Percentiles rank a stretch among this genome's conserved stretches.
These are phyloP conservation scores for Fonsecaea nubica DNA, from an alignment of 2,329 filamentous ascomycete genomes.

Conservation along the genomic window DNA sequence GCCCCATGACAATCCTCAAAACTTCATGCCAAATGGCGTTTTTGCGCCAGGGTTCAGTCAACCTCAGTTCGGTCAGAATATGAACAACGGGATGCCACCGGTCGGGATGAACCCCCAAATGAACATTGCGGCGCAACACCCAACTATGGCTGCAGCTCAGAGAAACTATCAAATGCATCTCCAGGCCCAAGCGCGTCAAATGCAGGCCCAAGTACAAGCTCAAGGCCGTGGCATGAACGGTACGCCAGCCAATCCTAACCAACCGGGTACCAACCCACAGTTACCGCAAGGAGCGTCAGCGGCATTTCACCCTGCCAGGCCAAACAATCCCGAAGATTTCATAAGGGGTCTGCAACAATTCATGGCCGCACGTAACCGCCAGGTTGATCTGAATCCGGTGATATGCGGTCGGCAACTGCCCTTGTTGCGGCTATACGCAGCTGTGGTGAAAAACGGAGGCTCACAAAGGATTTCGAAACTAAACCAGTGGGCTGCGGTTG, in stretches of 20 bases:
- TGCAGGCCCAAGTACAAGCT: slow-evolving; percentile 41
- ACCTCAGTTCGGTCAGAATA: slow-evolving; percentile 52
- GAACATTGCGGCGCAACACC: slow-evolving; percentile 58
- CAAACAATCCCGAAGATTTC: slow-evolving; percentile 67
- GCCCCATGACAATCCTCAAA: slow-evolving; percentile 68
- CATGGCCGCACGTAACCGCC: slow-evolving; percentile 75
- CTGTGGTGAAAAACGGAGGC: slow-evolving; percentile 77
- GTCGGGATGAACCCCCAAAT: slow-evolving; percentile 57
- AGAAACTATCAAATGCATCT: slow-evolving; percentile 82
- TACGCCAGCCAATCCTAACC: slow-evolving; percentile 25
- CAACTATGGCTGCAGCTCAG: slow-evolving; percentile 73
- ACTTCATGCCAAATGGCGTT: slow-evolving; percentile 63
- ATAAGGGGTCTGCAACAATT: slow-evolving; percentile 78
- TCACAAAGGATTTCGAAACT: slow-evolving; percentile 73
- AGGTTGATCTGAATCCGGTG: slow-evolving; percentile 75
- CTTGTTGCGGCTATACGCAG: slow-evolving; percentile 77
- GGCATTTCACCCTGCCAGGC: slow-evolving; percentile 33
- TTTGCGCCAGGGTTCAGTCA: slow-evolving; percentile 49
- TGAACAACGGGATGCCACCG: slow-evolving; percentile 50
- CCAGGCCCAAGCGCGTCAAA: slow-evolving; percentile 75
- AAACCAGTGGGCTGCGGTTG: slow-evolving; percentile 77
- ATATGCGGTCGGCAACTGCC: slow-evolving; percentile 77
- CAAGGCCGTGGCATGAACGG: slow-evolving; percentile 30
- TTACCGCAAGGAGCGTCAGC: slow-evolving; percentile 32
- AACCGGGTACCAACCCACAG: slow-evolving; percentile 27